phyloP scores from a whole-genome alignment of 768 basidiomycete genomes.

The Xerocomus brunneocitrinus region DNA sequence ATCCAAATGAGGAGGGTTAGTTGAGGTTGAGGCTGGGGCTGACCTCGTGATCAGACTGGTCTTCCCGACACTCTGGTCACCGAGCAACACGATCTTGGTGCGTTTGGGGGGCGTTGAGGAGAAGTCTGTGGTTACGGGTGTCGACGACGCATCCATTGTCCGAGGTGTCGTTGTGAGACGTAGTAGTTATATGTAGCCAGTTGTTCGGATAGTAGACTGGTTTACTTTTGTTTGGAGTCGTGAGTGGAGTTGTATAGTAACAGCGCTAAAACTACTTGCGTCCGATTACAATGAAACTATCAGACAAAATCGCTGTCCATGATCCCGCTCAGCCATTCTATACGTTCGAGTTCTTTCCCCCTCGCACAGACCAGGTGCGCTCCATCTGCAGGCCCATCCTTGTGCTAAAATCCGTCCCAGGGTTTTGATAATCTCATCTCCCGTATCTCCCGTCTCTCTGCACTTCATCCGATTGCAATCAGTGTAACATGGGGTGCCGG shows the following conservation, averaged over 20 bases:
- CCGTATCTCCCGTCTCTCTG: conserved; percentile 79
- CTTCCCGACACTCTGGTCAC: conserved; percentile 98
- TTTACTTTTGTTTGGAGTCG: conserved; percentile 27
- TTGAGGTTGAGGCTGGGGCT: conserved; percentile 17
- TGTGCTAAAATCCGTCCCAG: conserved; percentile 33
- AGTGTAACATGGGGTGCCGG: conserved; percentile 98
- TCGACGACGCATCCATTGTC: conserved; percentile 49
- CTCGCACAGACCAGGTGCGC: conserved; percentile 80
- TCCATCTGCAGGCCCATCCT: neutral
- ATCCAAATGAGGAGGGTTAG: conserved; percentile 3
- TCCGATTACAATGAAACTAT: conserved; percentile 57
- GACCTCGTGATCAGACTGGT: conserved; percentile 96
- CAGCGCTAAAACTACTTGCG: neutral
- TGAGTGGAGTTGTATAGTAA: neutral
- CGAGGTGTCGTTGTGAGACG: neutral
- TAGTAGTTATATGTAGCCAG: neutral
- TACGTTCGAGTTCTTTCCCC: conserved; percentile 97
- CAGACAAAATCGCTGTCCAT: conserved; percentile 56
- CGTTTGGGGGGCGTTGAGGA: conserved; percentile 88
- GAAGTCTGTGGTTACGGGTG: conserved; percentile 77
- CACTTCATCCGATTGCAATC: conserved; percentile 75
- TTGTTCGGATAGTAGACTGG: neutral
- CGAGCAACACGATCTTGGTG: conserved; percentile 93
- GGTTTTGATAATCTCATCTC: conserved; percentile 89
- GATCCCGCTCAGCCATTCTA: conserved; percentile 62